Base-by-base conservation (phyloP, 148 eudicot genomes). In the Chenopodium album region DNA sequence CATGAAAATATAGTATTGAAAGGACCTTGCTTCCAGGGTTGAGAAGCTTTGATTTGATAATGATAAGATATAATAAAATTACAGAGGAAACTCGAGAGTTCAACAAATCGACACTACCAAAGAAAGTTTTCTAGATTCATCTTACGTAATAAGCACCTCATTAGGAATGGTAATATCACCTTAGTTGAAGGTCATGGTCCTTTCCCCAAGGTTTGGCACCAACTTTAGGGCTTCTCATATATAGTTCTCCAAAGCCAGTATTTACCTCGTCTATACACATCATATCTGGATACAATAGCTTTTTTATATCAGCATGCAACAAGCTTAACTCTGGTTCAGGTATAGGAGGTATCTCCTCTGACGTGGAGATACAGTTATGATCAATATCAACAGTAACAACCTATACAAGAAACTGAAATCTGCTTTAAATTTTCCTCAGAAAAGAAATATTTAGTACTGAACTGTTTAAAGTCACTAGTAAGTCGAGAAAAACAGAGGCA, bases 191-290 rank as follows among this genome's bases (percentile, higher is more conserved):
- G 60, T 83, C 85, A 73, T 83, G 85, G 65, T 41, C 82, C 68
- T 78, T 72, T 79, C 85, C 85, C 85, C 85, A 83, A 9, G 81
- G 85, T 82, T 78, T 83, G 66, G 44, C 74, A 47, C 71, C 44
- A 78, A 69, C 75, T 78, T 54, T 48, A 66, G 78, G 56, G 75
- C 72, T n/a, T 73, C 50, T 83, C 37, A 72, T 26, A 66, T 74
- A 79, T 29, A 73, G 19, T 65, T 37, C 82, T 22, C 74, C 75
- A 66, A 63, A 73, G n/a, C 73, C 78, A 50, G 75, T 76, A 22
- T 50, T 54, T 32, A 83, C 66, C 78, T 78, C 81, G 71, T 83
- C 85, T 32, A 83, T 83, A 28, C 48, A 68, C 80, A 65, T 65
- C 64, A 83, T 31, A 70, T 66, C 56, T 48, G 85, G 82, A 78